Percentiles rank a stretch among this genome's conserved stretches.
Conservation (phyloP, 2,329 filamentous ascomycete species). For the Fusarium agapanthi region DNA sequence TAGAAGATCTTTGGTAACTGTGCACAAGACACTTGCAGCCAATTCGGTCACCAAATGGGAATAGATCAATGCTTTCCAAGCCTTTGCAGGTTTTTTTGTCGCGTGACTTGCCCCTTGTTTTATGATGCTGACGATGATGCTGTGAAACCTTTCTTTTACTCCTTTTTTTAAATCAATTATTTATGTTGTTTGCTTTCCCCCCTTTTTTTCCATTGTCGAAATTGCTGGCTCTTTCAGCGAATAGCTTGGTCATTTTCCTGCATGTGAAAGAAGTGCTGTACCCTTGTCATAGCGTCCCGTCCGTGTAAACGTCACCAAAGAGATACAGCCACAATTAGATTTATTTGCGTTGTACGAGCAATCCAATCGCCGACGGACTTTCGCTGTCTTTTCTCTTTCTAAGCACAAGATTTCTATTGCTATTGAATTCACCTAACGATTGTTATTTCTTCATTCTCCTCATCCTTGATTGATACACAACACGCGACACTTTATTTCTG, state of each 20-base stretch:
- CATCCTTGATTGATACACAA: not conserved
- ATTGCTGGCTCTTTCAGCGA: not conserved
- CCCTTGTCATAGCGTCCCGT: conserved; percentile 12
- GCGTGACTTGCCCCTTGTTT: conserved; percentile 36
- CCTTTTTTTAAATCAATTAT: not conserved
- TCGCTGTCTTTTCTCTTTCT: not conserved
- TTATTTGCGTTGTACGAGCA: not conserved
- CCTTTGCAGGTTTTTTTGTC: conserved; percentile 23
- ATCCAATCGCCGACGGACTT: not conserved
- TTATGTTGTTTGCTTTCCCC: not conserved
- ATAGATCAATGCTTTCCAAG: conserved; percentile 19
- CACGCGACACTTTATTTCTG: not conserved
- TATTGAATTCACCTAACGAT: not conserved
- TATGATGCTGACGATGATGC: conserved; percentile 4
- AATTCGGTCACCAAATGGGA: conserved; percentile 38
- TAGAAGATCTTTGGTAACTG: conserved; percentile 21
- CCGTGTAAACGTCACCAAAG: conserved; percentile 33
- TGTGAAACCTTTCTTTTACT: not conserved
- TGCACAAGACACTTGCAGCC: conserved; percentile 38
- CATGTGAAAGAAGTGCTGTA: conserved; percentile 28
- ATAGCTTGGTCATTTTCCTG: conserved; percentile 8
- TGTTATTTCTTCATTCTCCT: not conserved
- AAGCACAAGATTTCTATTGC: not conserved
- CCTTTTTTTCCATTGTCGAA: not conserved
- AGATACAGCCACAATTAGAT: conserved; percentile 4